phyloP scores from a whole-genome alignment of 257 asterid species.

The Paraleonurus japonicus region DNA sequence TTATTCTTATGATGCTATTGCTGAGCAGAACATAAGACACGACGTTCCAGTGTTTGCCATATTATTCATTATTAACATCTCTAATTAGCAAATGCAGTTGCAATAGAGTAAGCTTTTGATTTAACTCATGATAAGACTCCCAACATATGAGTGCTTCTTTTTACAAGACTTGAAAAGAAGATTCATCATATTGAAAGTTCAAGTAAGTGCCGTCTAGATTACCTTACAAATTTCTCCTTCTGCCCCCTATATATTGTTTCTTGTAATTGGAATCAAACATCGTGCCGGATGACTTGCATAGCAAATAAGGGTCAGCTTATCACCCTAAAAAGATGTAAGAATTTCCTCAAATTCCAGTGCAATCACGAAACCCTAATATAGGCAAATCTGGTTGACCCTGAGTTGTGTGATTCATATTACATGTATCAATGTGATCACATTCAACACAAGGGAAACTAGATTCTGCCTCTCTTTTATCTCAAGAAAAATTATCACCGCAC shows the following conservation, averaged over 20 bases:
- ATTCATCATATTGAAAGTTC: neutral
- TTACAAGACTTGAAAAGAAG: slow-evolving; percentile 10
- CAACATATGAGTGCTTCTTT: neutral
- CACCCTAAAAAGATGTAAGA: slow-evolving; percentile 18
- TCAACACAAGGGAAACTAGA: neutral
- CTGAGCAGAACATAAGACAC: neutral
- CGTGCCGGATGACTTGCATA: slow-evolving; percentile 34
- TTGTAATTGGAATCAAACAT: slow-evolving; percentile 63
- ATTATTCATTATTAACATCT: neutral
- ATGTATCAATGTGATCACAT: neutral
- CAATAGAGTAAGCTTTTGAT: neutral
- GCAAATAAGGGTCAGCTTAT: slow-evolving; percentile 26
- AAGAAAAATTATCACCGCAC: neutral
- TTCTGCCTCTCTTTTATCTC: neutral
- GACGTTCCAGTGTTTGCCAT: neutral
- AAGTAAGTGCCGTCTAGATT: slow-evolving; percentile 15
- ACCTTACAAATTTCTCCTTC: slow-evolving; percentile 88
- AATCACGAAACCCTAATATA: slow-evolving; percentile 27
- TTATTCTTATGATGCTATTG: neutral
- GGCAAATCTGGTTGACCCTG: neutral
- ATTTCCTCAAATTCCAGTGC: slow-evolving; percentile 24
- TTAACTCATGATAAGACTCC: neutral
- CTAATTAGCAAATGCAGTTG: neutral
- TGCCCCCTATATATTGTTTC: slow-evolving; percentile 69
- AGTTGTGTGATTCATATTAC: neutral